Evolutionary conservation across 2,329 filamentous ascomycete species (phyloP).

Genomic region (Tolypocladium nubicola): DNA sequence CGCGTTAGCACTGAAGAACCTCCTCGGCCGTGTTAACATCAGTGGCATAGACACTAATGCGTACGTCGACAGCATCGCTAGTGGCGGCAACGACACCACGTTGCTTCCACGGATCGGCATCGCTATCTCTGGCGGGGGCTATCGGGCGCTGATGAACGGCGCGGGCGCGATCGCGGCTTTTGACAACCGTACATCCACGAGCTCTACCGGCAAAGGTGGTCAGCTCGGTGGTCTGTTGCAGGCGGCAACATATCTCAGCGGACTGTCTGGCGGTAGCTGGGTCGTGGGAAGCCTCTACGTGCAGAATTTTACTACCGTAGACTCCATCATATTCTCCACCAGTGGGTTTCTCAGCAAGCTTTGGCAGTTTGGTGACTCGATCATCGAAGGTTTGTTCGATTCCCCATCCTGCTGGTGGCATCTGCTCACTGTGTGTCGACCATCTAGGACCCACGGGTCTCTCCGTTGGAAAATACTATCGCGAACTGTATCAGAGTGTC

Average conservation of each 20-base stretch:
- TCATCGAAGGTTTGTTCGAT: constrained; percentile 20
- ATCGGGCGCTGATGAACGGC: constrained; percentile 66
- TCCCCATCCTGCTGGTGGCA: background rate
- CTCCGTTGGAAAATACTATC: constrained; percentile 42
- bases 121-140: constrained; percentile 68
- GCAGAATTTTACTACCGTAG: constrained; percentile 66
- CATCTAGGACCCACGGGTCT: constrained; percentile 12
- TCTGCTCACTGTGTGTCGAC: background rate
- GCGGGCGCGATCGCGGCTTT: constrained; percentile 65
- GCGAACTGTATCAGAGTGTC: constrained; percentile 46
- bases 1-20: constrained; percentile 5
- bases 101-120: constrained; percentile 47
- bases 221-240: constrained; percentile 62
- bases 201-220: constrained; percentile 35
- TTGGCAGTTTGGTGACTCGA: constrained; percentile 25
- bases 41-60: constrained; percentile 6
- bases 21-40: constrained; percentile 9
- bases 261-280: constrained; percentile 68
- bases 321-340: constrained; percentile 19
- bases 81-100: background rate
- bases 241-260: constrained; percentile 62
- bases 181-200: constrained; percentile 50
- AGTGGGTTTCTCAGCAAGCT: constrained; percentile 18
- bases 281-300: constrained; percentile 61
- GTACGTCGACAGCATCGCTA: constrained; percentile 7